Evolutionary conservation across 2,329 filamentous ascomycete genomes (phyloP).

Genomic region (Colletotrichum scovillei): DNA sequence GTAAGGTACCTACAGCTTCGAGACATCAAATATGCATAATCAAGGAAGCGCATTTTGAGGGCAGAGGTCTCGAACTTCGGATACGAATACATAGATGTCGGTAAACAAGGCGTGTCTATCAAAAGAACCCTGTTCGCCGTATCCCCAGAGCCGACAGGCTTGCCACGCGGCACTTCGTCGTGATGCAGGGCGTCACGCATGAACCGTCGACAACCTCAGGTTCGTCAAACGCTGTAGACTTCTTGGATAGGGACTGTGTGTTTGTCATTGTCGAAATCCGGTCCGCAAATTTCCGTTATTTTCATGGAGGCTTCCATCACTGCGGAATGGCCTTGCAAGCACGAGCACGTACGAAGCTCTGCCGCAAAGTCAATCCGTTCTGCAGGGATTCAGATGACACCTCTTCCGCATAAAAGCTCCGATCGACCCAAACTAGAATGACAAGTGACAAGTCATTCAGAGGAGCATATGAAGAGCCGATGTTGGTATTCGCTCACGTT

Average conservation of each 20-base stretch:
- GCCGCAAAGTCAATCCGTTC: not conserved
- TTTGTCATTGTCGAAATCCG: not conserved
- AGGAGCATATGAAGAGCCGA: not conserved
- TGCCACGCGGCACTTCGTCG: not conserved
- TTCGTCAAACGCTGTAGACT: not conserved
- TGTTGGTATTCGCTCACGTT: no score
- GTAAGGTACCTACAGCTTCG: not conserved
- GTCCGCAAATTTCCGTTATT: not conserved
- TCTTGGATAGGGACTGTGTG: not conserved
- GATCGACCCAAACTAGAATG: not conserved
- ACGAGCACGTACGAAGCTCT: not conserved
- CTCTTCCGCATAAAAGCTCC: constrained; percentile 7
- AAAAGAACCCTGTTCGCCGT: not conserved
- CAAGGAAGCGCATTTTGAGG: not conserved
- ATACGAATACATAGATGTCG: not conserved
- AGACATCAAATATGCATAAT: not conserved
- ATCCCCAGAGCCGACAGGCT: not conserved
- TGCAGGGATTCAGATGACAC: not conserved
- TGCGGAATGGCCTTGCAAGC: not conserved
- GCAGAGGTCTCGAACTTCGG: not conserved
- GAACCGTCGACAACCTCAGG: not conserved
- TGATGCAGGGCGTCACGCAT: not conserved
- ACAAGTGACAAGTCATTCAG: constrained; percentile 1
- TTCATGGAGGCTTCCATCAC: not conserved
- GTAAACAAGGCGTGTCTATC: not conserved